Conservation (phyloP, 2,329 filamentous ascomycete genomes). For the Epichloe sp. region DNA sequence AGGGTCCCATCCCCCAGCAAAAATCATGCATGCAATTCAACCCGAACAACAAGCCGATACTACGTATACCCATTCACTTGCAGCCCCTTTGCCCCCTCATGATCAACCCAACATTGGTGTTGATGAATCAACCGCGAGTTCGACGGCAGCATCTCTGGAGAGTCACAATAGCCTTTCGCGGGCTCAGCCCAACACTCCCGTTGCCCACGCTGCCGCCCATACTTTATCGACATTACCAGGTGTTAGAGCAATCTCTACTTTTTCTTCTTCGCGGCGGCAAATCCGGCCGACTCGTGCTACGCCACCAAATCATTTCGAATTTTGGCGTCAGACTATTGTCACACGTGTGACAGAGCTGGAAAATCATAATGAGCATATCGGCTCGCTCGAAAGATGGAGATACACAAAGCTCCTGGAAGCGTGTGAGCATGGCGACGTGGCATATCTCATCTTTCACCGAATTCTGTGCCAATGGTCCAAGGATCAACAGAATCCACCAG, state of each 20-base stretch:
- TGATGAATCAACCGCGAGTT: background rate
- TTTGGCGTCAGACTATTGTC: background rate
- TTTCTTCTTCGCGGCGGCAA: background rate
- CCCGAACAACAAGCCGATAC: background rate
- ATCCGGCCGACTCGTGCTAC: background rate
- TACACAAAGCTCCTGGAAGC: constrained; percentile 44
- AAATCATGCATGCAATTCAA: background rate
- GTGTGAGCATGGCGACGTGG: constrained; percentile 39
- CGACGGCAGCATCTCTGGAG: background rate
- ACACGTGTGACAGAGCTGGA: background rate
- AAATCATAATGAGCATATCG: constrained; percentile 4
- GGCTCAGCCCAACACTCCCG: background rate
- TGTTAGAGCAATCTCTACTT: background rate
- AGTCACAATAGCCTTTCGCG: background rate
- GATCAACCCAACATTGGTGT: background rate
- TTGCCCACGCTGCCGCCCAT: background rate
- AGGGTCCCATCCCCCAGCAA: background rate
- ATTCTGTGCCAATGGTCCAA: constrained; percentile 44
- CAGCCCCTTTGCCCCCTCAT: background rate
- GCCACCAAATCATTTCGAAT: background rate
- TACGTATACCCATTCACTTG: background rate
- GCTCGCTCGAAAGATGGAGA: constrained; percentile 31
- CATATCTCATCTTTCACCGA: constrained; percentile 55
- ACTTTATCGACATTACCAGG: background rate
- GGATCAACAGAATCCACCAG: constrained; percentile 20